A percentile compares a stretch with the other conserved stretches of the same genome.
Conservation (phyloP, 306 rosid genomes). For the Quercus glauca region DNA sequence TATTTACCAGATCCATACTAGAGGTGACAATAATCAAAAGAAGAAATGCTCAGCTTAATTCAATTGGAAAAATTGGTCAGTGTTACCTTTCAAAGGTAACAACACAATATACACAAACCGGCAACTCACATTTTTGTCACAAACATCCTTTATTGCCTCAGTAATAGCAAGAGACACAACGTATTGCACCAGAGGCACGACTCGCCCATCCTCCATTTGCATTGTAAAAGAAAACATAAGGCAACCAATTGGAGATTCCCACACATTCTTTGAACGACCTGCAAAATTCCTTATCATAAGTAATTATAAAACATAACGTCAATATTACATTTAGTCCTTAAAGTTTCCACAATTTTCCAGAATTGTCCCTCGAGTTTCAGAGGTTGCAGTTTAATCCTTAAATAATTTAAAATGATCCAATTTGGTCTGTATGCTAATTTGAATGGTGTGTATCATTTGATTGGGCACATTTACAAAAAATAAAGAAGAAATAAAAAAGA, state of each 20-base stretch:
- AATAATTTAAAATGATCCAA: too few species aligned
- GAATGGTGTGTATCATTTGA: too few species aligned
- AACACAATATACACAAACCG: constrained; percentile 10
- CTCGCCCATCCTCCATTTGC: constrained; percentile 84
- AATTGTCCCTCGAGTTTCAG: too few species aligned
- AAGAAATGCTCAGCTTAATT: background rate
- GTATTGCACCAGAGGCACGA: constrained; percentile 77
- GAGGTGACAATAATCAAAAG: background rate
- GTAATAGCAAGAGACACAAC: constrained; percentile 84
- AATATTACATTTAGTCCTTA: background rate
- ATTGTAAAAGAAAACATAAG: constrained; percentile 80
- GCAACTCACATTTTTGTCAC: constrained; percentile 61
- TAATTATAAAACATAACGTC: background rate
- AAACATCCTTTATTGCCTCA: constrained; percentile 76
- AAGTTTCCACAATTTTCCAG: too few species aligned
- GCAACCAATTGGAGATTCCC: constrained; percentile 90
- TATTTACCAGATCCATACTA: background rate
- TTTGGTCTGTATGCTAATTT: too few species aligned
- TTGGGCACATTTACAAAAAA: too few species aligned
- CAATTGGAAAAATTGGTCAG: background rate
- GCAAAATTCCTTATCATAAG: constrained; percentile 15
- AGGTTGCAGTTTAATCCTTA: too few species aligned
- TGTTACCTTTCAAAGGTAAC: background rate
- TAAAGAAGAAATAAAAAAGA: too few species aligned
- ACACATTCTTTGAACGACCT: constrained; percentile 90